Evolutionary conservation across 2,329 filamentous ascomycete species (phyloP), one percentile per base, ranked within the genome.

Genomic region (Fusarium torulosum): DNA sequence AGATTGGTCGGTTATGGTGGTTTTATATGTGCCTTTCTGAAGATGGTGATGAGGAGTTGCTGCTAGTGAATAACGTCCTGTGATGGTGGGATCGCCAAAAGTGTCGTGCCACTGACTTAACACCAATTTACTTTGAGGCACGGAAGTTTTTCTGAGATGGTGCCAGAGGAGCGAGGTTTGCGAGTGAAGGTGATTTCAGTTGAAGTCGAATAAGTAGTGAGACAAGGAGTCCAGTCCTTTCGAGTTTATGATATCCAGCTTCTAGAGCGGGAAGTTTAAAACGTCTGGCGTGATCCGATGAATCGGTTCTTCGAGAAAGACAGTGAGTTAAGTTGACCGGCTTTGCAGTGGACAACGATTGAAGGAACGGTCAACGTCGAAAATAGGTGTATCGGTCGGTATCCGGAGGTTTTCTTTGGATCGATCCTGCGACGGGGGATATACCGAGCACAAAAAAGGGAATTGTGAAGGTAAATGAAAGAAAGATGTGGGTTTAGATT

Each of bases 291-390:
- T 51, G 65, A 56, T 60, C 66, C n/a, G 53, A 51, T 49, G 47
- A 54, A 56, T 56, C 51, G 46, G 33, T 65, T 59, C 42, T 67
- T 63, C 33, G 42, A 69, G 54, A 71, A 62, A 31, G 71, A 69
- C 58, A 68, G 64, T 58, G 53, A 54, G 60, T 46, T 63, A 63
- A 55, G 50, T 33, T 53, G 38, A 58, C 59, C 45, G 43, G 25
- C 53, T 63, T 49, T 59, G 59, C 67, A 65, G 67, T 60, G 9
- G 55, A 69, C 52, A 51, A 53, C 25, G 54, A 53, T 40, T 65
- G 59, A 72, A 69, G 55, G 62, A 76, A 75, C 70, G 74, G 53
- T 75, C 74, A 74, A 76, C 69, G 72, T 76, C 71, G 68, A 68
- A 69, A 69, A 63, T 45, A 53, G 65, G 51, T 63, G 67, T 66